Conservation (phyloP, 805 yeast species). For the Ogataea pini region DNA sequence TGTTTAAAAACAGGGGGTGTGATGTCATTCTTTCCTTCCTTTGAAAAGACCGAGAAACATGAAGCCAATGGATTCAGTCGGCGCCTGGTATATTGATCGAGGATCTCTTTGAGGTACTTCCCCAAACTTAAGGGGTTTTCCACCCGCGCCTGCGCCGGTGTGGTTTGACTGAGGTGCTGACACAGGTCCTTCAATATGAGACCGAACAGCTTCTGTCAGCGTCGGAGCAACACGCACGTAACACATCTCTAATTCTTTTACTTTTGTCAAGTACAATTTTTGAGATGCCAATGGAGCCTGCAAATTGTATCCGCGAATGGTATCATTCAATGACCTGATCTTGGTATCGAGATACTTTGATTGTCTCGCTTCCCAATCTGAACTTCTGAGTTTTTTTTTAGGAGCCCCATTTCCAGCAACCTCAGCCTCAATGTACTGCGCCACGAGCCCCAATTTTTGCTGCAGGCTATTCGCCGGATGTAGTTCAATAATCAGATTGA, state of each 20-base stretch:
- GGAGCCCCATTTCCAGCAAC: too few species aligned
- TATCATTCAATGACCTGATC: slow-evolving; percentile 45
- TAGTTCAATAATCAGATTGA: slow-evolving; percentile 31
- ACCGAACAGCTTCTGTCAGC: slow-evolving; percentile 24
- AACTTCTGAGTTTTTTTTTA: slow-evolving; percentile 25
- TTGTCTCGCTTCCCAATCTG: slow-evolving; percentile 42
- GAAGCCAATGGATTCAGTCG: slow-evolving; percentile 33
- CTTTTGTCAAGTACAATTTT: slow-evolving; percentile 48
- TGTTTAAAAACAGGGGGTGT: too few species aligned
- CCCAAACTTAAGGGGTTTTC: slow-evolving; percentile 11
- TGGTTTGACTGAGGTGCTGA: not conserved
- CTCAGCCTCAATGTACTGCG: slow-evolving; percentile 25
- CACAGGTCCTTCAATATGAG: slow-evolving; percentile 23
- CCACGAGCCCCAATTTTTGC: slow-evolving; percentile 18
- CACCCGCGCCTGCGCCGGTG: not conserved
- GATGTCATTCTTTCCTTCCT: slow-evolving; percentile 1
- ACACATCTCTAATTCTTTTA: slow-evolving; percentile 44
- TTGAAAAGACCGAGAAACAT: slow-evolving; percentile 31
- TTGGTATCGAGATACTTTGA: slow-evolving; percentile 35
- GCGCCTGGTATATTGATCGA: slow-evolving; percentile 27
- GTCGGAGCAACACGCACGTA: slow-evolving; percentile 36
- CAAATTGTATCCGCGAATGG: slow-evolving; percentile 57
- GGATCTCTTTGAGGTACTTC: slow-evolving; percentile 26
- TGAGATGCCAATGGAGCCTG: slow-evolving; percentile 66
- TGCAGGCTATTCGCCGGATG: slow-evolving; percentile 24